Conservation (phyloP, 2,329 filamentous ascomycete genomes). For the Fonsecaea erecta region DNA sequence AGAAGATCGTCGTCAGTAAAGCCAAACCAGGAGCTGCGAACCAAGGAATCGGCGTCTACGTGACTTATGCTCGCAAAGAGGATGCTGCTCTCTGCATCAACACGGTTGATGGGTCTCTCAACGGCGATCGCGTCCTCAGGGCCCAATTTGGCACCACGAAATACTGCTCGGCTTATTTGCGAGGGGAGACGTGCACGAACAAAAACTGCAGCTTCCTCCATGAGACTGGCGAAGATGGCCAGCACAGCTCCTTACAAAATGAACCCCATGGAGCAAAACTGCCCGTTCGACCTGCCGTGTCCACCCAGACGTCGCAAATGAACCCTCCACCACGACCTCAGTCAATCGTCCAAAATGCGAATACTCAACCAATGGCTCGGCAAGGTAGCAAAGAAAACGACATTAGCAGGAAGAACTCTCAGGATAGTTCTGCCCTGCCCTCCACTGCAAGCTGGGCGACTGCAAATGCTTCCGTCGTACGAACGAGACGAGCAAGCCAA, state of each 20-base stretch:
- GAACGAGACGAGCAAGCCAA: constrained; percentile 71
- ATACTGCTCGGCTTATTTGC: constrained; percentile 95
- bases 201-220: constrained; percentile 98
- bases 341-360: constrained; percentile 50
- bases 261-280: constrained; percentile 33
- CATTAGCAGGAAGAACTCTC: constrained; percentile 59
- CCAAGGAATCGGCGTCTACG: constrained; percentile 93
- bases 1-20: constrained; percentile 98
- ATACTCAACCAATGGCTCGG: constrained; percentile 67
- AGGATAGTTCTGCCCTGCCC: constrained; percentile 88
- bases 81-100: constrained; percentile 89
- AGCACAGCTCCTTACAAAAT: constrained; percentile 37
- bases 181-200: constrained; percentile 92
- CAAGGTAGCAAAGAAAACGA: constrained; percentile 75
- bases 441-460: constrained; percentile 93
- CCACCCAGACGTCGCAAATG: constrained; percentile 29
- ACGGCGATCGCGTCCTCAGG: constrained; percentile 81
- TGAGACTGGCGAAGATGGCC: constrained; percentile 89
- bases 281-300: constrained; percentile 51
- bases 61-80: constrained; percentile 92
- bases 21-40: constrained; percentile 76
- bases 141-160: constrained; percentile 89
- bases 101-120: constrained; percentile 88
- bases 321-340: constrained; percentile 44
- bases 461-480: constrained; percentile 65